These are phyloP conservation scores for Nemania abortiva DNA, from an alignment of 2,329 filamentous ascomycete genomes.

Conservation along the genomic window DNA sequence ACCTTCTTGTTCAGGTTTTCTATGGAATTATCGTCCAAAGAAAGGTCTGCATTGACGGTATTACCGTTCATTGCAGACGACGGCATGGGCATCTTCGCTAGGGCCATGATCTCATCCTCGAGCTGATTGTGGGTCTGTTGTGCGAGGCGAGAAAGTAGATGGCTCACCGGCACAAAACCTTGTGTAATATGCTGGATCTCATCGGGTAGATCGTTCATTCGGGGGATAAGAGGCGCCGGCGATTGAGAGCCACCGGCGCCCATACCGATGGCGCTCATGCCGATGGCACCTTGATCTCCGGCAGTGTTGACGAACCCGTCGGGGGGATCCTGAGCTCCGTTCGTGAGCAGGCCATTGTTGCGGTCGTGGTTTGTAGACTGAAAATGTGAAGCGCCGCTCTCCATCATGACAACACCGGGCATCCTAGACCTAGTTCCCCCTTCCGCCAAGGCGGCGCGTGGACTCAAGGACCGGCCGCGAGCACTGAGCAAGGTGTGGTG, in stretches of 20 bases:
- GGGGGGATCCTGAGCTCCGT: constrained; percentile 45
- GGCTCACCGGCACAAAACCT: constrained; percentile 80
- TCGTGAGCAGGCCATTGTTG: constrained; percentile 58
- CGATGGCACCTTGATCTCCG: constrained; percentile 41
- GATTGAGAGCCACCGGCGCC: constrained; percentile 44
- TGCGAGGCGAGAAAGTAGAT: constrained; percentile 80
- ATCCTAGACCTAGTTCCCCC: constrained; percentile 56
- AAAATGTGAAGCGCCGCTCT: constrained; percentile 66
- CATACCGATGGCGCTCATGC: constrained; percentile 45
- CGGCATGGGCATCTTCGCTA: constrained; percentile 76
- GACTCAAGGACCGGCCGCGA: constrained; percentile 31
- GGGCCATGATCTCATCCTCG: constrained; percentile 73
- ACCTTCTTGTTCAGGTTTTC: constrained; percentile 83
- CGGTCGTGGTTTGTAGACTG: constrained; percentile 68
- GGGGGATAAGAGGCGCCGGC: constrained; percentile 42
- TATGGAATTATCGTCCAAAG: constrained; percentile 66
- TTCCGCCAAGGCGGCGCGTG: constrained; percentile 51
- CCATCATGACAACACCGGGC: constrained; percentile 68
- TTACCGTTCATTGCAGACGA: constrained; percentile 66
- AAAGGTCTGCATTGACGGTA: constrained; percentile 53
- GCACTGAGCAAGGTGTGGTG: constrained; percentile 22
- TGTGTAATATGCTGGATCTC: constrained; percentile 78
- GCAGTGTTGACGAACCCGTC: constrained; percentile 40
- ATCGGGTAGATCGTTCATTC: constrained; percentile 70
- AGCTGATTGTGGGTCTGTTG: constrained; percentile 87